Evolutionary conservation across 2,329 filamentous ascomycete species (phyloP), one percentile per base, ranked within the genome.

Genomic region (Elsinoe batatas): DNA sequence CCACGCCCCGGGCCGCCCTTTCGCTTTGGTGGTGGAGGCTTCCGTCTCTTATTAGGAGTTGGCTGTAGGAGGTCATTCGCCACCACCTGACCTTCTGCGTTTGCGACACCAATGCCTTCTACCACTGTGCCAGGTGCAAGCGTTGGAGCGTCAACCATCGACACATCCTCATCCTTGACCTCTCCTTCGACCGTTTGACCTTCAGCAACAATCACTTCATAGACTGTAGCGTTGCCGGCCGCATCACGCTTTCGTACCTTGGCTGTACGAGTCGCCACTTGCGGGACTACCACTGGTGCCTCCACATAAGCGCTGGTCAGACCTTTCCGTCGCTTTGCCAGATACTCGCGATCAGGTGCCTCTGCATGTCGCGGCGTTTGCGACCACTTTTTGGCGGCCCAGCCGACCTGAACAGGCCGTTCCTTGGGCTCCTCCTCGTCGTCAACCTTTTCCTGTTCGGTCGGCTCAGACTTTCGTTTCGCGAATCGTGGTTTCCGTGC

Each of bases 151-250:
- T 76, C 75, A 42, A 73, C 70, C 47, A 74, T 68, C 26, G 72
- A 67, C 56, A 74, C 74, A 54, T 77, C 73, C 46, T 76, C 74
- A 36, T 77, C 74, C 57, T 88, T 80, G 51, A 95, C 84, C 66
- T 95, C 90, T 56, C 89, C 89, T 60, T 91, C 87, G 0, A 95
- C 79, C 4, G 76, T 75, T 66, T 93, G 87, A 0, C 89, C 90
- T 57, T 91, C 87, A 4, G 83, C 80, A 3, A 95, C 79, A 17
- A 88, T 86, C 6, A 93, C 83, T 64, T 94, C 88, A 68, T 93
- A 89, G 1, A 91, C 84, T 58, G 87, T 88, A 8, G 88, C 79
- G 63, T 91, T 91, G 20, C 91, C 91, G 20, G 82, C 81, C 3
- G 85, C 83, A 66, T 95, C 88, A 10, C 85, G 74, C 61, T 85